Evolutionary conservation across 352 stramenopile genomes (phyloP), one percentile per base, ranked within the genome.

Genomic region (Phytophthora pluvialis): DNA sequence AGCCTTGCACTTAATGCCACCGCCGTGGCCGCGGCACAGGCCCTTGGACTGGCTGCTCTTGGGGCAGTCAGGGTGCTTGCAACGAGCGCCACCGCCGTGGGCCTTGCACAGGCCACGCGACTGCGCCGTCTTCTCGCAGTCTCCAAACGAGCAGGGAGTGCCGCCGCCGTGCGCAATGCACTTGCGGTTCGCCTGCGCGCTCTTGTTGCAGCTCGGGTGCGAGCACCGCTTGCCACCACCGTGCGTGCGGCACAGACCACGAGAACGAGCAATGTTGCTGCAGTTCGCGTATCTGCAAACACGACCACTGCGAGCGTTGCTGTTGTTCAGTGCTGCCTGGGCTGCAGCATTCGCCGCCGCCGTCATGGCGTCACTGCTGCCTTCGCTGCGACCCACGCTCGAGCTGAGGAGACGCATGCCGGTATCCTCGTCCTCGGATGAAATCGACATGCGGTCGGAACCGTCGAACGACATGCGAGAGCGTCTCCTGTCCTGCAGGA

Each of bases 101-200:
- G 87, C 87, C 61, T 95, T 95, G 73, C 87, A 95, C 15, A 94
- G 61, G 0, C 88, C 88, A 12, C 88, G 77, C 26, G 86, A 94
- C 72, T 95, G 88, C 36, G 88, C 87, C 25, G 88, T 94, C 78
- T 95, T 95, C 52, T 95, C 84, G 40, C 88, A 95, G 52, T 94
- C 82, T 10, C 80, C 84, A 29, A 92, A 95, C 35, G 88, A 94
- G 55, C 88, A 95, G 25, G 86, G 88, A 5, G 86, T 95, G 46
- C 88, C 88, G 16, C 88, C 88, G 29, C 88, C 88, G 70, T 95
- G 88, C 8, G 86, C 86, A 32, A 95, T 95, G 60, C 88, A 95
- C 65, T 95, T 95, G 61, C 86, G 86, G 64, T 94, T 94, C 46
- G 86, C 86, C 73, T 95, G 86, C n/a, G 88, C 88, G 38, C 80